Evolutionary conservation across 1,284 basidiomycete species (phyloP).

Genomic region (Papiliotrema laurentii): DNA sequence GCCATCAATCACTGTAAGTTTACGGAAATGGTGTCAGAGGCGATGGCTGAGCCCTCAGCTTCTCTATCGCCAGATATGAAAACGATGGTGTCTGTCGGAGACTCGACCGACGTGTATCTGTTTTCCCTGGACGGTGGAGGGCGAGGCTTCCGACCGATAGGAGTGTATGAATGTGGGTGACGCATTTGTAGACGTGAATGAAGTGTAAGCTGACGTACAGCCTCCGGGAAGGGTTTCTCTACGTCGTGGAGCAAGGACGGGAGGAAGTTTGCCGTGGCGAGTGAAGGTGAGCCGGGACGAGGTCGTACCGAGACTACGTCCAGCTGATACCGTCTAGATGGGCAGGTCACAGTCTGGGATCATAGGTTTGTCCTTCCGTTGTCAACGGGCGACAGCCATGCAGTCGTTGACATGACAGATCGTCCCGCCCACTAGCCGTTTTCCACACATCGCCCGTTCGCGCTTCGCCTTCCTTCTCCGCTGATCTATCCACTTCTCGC

Average conservation of each 20-base stretch:
- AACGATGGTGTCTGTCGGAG: slow-evolving; percentile 47
- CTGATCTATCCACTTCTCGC: slow-evolving; percentile 12
- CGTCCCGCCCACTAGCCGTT: slow-evolving; percentile 41
- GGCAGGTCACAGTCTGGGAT: slow-evolving; percentile 49
- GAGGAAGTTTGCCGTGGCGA: slow-evolving; percentile 47
- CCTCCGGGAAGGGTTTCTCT: slow-evolving; percentile 43
- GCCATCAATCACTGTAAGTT: slow-evolving; percentile 47
- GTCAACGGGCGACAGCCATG: no score
- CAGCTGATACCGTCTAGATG: slow-evolving; percentile 24
- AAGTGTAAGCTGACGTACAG: not conserved
- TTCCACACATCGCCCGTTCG: slow-evolving; percentile 30
- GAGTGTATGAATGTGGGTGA: slow-evolving; percentile 35
- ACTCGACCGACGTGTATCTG: slow-evolving; percentile 45
- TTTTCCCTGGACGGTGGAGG: slow-evolving; percentile 46
- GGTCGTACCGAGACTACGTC: not conserved
- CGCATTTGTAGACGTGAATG: not conserved
- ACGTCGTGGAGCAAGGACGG: slow-evolving; percentile 48
- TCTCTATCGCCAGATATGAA: slow-evolving; percentile 45
- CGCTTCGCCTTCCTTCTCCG: slow-evolving; percentile 18
- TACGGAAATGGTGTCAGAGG: not conserved
- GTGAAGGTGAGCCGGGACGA: slow-evolving; percentile 28
- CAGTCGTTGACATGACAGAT: slow-evolving; percentile 9
- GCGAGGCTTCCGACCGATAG: slow-evolving; percentile 39
- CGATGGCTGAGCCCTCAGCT: slow-evolving; percentile 17
- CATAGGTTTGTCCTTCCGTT: slow-evolving; percentile 28